phyloP scores from a whole-genome alignment of 192 early-diverging fungal species.

The Helicostylum pulchrum region DNA sequence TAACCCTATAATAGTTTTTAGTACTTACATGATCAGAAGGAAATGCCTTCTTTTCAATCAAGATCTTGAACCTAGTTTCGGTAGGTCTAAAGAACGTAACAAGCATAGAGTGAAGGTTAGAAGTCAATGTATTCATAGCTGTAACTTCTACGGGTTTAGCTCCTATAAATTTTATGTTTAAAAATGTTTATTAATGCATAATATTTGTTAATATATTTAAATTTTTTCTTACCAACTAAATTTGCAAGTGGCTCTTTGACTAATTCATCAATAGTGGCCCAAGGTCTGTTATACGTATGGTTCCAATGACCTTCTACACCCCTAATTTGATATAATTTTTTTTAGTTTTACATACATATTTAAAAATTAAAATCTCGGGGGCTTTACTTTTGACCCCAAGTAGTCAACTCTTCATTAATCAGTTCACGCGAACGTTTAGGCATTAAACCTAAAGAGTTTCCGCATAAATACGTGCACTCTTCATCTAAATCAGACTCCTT shows the following conservation, averaged over 20 bases:
- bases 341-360: conserved; percentile 8
- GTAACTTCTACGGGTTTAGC: conserved; percentile 77
- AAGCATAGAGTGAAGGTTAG: conserved; percentile 88
- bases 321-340: conserved; percentile 26
- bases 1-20: not conserved
- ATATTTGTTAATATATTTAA: too few species aligned
- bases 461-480: conserved; percentile 79
- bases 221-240: conserved; percentile 67
- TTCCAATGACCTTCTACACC: conserved; percentile 89
- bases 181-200: too few species aligned
- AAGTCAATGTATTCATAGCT: conserved; percentile 90
- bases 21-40: conserved; percentile 81
- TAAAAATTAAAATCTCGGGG: too few species aligned
- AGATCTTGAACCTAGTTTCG: conserved; percentile 65
- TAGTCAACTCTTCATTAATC: conserved; percentile 86
- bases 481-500: conserved; percentile 30
- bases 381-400: conserved; percentile 80
- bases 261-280: conserved; percentile 79
- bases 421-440: conserved; percentile 63
- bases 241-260: conserved; percentile 71
- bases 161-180: too few species aligned
- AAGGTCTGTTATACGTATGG: conserved; percentile 78
- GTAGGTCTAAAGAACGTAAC: conserved; percentile 93
- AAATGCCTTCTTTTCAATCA: conserved; percentile 92
- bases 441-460: conserved; percentile 91